Evolutionary conservation across 495 filamentous ascomycete genomes (phyloP).

Genomic region (Neohortaea acidophila): DNA sequence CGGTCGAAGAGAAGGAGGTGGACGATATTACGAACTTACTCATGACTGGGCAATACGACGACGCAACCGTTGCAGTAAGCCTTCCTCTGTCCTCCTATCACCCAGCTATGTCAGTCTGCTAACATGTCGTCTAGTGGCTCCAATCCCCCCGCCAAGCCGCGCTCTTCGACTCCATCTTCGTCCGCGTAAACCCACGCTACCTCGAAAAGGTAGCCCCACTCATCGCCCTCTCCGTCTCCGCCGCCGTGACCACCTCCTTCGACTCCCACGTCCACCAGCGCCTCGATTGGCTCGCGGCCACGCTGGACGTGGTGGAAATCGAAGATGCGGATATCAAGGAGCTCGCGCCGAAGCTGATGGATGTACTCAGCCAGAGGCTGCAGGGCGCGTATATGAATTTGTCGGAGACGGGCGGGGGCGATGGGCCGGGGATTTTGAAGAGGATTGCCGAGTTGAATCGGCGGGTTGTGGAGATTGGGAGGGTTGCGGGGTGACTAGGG

Average conservation of each 20-base stretch:
- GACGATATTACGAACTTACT: slow-evolving; percentile 50
- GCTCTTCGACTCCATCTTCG: slow-evolving; percentile 69
- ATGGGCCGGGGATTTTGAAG: slow-evolving; percentile 2
- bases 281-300: slow-evolving; percentile 61
- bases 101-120: slow-evolving; percentile 12
- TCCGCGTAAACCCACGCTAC: slow-evolving; percentile 55
- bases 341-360: slow-evolving; percentile 20
- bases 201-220: slow-evolving; percentile 51
- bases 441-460: slow-evolving; percentile 6
- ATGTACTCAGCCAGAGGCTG: slow-evolving; percentile 16
- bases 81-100: not conserved
- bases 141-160: slow-evolving; percentile 55
- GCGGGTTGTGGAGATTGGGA: slow-evolving; percentile 10
- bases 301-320: slow-evolving; percentile 42
- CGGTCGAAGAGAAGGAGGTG: slow-evolving; percentile 50
- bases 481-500: slow-evolving; percentile 6
- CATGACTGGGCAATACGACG: slow-evolving; percentile 50
- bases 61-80: slow-evolving; percentile 47
- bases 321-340: slow-evolving; percentile 16
- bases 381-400: slow-evolving; percentile 18
- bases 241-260: slow-evolving; percentile 60
- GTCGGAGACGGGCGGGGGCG: slow-evolving; percentile 2
- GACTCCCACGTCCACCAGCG: slow-evolving; percentile 49
- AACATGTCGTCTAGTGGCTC: slow-evolving; percentile 49
- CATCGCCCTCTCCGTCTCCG: slow-evolving; percentile 66